phyloP scores from a whole-genome alignment of 768 basidiomycete species.

The Chalciporus chontae region DNA sequence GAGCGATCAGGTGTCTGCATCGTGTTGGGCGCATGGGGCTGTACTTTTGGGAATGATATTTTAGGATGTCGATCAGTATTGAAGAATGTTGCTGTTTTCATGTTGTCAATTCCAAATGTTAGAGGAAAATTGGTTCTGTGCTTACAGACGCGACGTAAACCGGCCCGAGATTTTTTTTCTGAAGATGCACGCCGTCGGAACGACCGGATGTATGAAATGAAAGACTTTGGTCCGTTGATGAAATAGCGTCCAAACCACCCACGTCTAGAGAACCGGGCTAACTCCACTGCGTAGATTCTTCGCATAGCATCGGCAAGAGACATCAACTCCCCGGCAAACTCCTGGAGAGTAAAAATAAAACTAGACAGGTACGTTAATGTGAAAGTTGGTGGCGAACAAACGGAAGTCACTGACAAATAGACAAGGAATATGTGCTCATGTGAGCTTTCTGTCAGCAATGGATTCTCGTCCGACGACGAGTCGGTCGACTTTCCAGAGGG shows the following conservation, averaged over 20 bases:
- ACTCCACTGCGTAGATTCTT: conserved; percentile 68
- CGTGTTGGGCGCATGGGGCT: conserved; percentile 82
- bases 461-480: conserved; percentile 30
- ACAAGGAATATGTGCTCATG: conserved; percentile 85
- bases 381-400: not conserved
- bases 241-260: conserved; percentile 41
- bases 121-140: not conserved
- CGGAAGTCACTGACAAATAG: conserved; percentile 72
- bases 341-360: conserved; percentile 95
- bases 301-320: conserved; percentile 82
- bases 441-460: conserved; percentile 44
- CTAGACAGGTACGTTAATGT: conserved; percentile 39
- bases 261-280: conserved; percentile 35
- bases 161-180: conserved; percentile 15
- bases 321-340: conserved; percentile 82
- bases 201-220: conserved; percentile 21
- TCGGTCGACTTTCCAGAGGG: conserved; percentile 12
- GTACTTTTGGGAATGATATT: conserved; percentile 76
- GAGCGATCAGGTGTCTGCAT: conserved; percentile 70
- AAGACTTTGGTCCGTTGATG: conserved; percentile 18
- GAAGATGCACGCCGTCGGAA: conserved; percentile 11
- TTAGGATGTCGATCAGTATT: conserved; percentile 47
- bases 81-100: conserved; percentile 47
- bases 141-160: conserved; percentile 44
- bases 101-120: conserved; percentile 6